A percentile compares a stretch with the other conserved stretches of the same genome.
Conservation (phyloP, 345 rosid genomes). For the Euphorbia tirucalli region DNA sequence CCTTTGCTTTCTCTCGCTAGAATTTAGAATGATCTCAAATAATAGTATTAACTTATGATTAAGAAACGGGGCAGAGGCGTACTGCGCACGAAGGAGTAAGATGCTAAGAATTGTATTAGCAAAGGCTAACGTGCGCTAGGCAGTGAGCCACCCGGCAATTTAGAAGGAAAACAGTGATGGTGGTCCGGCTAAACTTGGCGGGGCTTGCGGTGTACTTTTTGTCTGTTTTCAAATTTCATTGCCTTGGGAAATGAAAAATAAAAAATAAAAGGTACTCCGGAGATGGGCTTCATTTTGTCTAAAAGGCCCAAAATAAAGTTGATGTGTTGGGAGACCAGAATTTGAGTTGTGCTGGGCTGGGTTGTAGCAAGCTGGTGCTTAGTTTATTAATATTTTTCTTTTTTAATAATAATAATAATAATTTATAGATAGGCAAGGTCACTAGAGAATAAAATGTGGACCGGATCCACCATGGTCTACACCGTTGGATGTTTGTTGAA, state of each 20-base stretch:
- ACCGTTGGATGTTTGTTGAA: too few relatives aligned
- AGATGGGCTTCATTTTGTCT: not conserved
- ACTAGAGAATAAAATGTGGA: too few relatives aligned
- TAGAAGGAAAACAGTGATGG: not conserved
- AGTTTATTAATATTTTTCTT: too few relatives aligned
- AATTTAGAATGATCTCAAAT: not conserved
- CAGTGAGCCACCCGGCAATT: slow-evolving; percentile 9
- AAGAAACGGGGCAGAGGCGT: not conserved
- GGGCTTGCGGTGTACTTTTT: not conserved
- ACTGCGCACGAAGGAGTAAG: not conserved
- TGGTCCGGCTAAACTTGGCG: slow-evolving; percentile 4
- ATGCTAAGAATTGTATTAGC: not conserved
- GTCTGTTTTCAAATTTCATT: too few relatives aligned
- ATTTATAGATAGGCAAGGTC: too few relatives aligned
- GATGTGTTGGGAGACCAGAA: too few relatives aligned
- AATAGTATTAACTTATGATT: not conserved
- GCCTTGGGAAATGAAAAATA: not conserved
- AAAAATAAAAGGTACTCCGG: too few relatives aligned
- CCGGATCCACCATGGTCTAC: too few relatives aligned
- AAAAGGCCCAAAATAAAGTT: not conserved
- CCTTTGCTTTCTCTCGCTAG: too few relatives aligned
- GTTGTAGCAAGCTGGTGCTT: too few relatives aligned
- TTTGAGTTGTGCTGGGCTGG: too few relatives aligned
- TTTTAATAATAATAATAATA: too few relatives aligned
- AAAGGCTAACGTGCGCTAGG: slow-evolving; percentile 7